Evolutionary conservation across 2,329 filamentous ascomycete genomes (phyloP).

Genomic region (Leptographium radiaticola): DNA sequence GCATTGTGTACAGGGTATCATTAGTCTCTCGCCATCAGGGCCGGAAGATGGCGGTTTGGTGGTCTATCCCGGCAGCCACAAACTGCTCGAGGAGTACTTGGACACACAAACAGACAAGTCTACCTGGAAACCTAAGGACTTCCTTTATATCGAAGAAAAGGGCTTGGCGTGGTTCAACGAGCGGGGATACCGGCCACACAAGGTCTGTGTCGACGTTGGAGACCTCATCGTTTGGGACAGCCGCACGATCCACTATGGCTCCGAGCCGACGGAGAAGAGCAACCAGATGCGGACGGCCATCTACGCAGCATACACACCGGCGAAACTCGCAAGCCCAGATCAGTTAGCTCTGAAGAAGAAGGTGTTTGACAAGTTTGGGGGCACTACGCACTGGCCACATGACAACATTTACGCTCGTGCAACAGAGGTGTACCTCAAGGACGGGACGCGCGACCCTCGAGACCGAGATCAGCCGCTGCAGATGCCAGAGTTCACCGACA

Average conservation of each 20-base stretch:
- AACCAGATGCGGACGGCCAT: slow-evolving; percentile 19
- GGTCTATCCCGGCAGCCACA: slow-evolving; percentile 18
- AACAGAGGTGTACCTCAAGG: not conserved
- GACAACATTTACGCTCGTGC: slow-evolving; percentile 4
- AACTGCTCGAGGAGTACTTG: slow-evolving; percentile 1
- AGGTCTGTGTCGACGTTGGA: slow-evolving; percentile 7
- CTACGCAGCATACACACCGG: slow-evolving; percentile 23
- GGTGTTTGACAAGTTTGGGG: slow-evolving; percentile 16
- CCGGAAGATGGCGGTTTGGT: slow-evolving; percentile 25
- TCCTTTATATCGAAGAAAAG: not conserved
- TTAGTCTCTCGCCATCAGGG: slow-evolving; percentile 19
- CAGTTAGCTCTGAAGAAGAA: slow-evolving; percentile 16
- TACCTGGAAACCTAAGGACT: slow-evolving; percentile 1
- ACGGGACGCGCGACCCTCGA: not conserved
- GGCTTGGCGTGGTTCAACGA: slow-evolving; percentile 3
- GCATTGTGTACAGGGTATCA: slow-evolving; percentile 19
- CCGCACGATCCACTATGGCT: slow-evolving; percentile 23
- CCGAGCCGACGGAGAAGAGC: slow-evolving; percentile 15
- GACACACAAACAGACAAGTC: slow-evolving; percentile 4
- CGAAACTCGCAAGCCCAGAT: slow-evolving; percentile 16
- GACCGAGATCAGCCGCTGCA: slow-evolving; percentile 19
- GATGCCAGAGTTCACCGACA: slow-evolving; percentile 21
- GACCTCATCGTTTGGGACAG: slow-evolving; percentile 22
- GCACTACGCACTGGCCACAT: slow-evolving; percentile 18
- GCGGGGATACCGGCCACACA: not conserved